phyloP scores from a whole-genome alignment of 768 basidiomycete species.

The Phanerochaete sordida region DNA sequence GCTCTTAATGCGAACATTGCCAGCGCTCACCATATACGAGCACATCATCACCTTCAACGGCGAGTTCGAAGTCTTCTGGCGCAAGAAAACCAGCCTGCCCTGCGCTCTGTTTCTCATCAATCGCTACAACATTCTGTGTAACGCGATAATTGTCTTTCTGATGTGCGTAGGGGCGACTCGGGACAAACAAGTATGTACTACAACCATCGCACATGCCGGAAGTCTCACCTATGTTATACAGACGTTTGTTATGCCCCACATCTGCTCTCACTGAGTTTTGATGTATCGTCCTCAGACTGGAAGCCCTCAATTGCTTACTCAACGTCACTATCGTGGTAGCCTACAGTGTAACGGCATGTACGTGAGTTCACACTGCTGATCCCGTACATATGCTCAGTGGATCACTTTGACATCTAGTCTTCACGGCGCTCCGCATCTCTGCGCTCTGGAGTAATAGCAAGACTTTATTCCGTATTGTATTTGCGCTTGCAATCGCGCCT shows the following conservation, averaged over 20 bases:
- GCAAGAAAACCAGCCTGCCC: background rate
- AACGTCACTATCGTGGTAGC: background rate
- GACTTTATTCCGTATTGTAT: background rate
- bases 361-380: too few species aligned
- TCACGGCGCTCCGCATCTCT: background rate
- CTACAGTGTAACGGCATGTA: background rate
- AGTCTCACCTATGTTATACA: too few species aligned
- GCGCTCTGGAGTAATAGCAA: background rate
- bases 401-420: too few species aligned
- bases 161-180: background rate
- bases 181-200: too few species aligned
- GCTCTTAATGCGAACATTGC: too few species aligned
- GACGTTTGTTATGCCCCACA: too few species aligned
- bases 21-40: background rate
- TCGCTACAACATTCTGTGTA: background rate
- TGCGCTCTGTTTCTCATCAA: background rate
- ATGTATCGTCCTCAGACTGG: background rate
- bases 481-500: background rate
- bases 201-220: too few species aligned
- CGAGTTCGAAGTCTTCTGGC: background rate
- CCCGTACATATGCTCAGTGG: too few species aligned
- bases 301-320: background rate
- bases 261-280: too few species aligned
- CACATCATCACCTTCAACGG: background rate
- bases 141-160: background rate